Base-by-base conservation (phyloP, 1,284 basidiomycete genomes). In the Trametes sp. region DNA sequence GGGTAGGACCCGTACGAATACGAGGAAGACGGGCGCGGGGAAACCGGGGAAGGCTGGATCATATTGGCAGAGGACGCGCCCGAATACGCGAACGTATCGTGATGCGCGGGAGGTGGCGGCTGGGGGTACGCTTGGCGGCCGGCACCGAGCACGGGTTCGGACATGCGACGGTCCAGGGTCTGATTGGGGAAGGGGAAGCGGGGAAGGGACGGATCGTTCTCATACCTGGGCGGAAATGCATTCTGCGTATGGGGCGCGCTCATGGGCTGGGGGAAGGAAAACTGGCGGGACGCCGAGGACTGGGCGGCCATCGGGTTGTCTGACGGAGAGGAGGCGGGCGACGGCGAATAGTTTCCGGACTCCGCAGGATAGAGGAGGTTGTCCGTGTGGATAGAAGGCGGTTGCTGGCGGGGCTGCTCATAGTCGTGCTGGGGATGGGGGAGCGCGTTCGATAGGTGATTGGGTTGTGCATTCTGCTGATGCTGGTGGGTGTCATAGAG, bases 121-220 rank as follows among this genome's bases (percentile, higher is more conserved):
- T 68, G 67, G 26, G 65, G 52, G 46, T 61, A 66, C 9, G 67
- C 33, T 33, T 57, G 67, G 54, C 67, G 65, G 28, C 68, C 66
- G 29, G 60, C 65, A 26, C 69, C 69, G 64, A 71, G 77, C 61
- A 83, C 75, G 57, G 87, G 86, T 72, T 87, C 87, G 69, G 87
- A 88, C 84, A 87, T 86, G 74, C 87, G 84, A 70, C 86, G 84
- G 75, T 85, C 84, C 63, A 82, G 73, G 65, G 50, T 75, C 75
- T 72, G 79, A 70, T 74, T 76, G 61, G 57, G 71, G 73, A 70
- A 69, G 65, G 62, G 66, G 45, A 59, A 65, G 58, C 64, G 64
- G 45, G 60, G 50, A 6, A 62, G 24, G 26, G 41, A 44, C 19
- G 57, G 58, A 11, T 62, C 55, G 56, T 63, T 24, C 14, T 44